phyloP scores from a whole-genome alignment of 371 early-diverging fungal genomes.

The Lichtheimia ramosa region DNA sequence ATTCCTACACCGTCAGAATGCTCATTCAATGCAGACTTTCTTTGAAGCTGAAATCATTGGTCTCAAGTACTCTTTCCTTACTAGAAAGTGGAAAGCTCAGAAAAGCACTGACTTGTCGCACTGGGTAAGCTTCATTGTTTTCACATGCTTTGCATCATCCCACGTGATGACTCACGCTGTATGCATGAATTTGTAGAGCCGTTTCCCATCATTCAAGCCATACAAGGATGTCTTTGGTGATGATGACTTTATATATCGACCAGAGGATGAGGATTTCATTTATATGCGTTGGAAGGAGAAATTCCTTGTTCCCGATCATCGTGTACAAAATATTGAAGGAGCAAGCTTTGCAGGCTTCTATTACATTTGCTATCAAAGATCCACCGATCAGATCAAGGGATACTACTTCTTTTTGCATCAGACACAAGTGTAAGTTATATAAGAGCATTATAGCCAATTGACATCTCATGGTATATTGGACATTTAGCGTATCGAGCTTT shows the following conservation, averaged over 20 bases:
- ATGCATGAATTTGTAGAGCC: constrained; percentile 29
- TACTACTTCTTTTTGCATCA: constrained; percentile 82
- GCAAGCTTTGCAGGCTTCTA: constrained; percentile 97
- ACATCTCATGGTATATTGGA: too few species aligned
- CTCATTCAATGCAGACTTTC: constrained; percentile 55
- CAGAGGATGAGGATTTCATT: constrained; percentile 68
- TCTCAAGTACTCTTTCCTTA: constrained; percentile 73
- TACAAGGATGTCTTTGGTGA: constrained; percentile 63
- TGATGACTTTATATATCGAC: constrained; percentile 71
- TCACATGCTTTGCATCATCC: background rate
- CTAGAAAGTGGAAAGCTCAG: constrained; percentile 85
- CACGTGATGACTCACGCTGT: background rate
- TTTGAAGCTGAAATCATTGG: constrained; percentile 89
- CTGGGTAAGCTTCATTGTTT: constrained; percentile 61
- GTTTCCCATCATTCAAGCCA: constrained; percentile 69
- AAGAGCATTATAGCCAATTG: constrained; percentile 10
- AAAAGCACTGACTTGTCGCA: constrained; percentile 73
- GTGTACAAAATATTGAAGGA: constrained; percentile 79
- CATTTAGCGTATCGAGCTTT: constrained; percentile 43
- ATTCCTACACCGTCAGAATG: background rate
- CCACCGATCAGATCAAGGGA: constrained; percentile 79
- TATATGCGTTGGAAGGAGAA: constrained; percentile 99
- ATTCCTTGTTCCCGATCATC: constrained; percentile 94
- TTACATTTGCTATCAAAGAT: constrained; percentile 86
- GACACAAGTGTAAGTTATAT: constrained; percentile 73